A percentile compares a stretch with the other conserved stretches of the same genome.
Conservation (phyloP, 768 basidiomycete genomes). For the Melanogaster broomeanus region DNA sequence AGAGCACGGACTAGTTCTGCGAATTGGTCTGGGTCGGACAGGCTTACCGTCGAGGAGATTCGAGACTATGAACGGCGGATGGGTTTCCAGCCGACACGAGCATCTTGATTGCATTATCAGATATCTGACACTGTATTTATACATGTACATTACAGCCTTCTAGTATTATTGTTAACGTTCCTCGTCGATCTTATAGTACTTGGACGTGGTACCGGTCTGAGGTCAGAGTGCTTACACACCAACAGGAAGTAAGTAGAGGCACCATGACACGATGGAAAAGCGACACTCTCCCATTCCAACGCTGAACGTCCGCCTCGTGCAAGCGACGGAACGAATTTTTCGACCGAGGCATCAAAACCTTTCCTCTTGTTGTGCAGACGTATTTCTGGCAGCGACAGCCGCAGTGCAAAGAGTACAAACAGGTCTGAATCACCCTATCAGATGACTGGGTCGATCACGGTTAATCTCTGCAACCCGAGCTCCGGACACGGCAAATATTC, state of each 20-base stretch:
- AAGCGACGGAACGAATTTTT: conserved; percentile 40
- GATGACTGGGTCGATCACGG: conserved; percentile 18
- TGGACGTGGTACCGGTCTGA: not conserved
- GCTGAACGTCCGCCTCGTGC: conserved; percentile 38
- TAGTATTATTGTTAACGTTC: not conserved
- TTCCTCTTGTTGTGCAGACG: conserved; percentile 24
- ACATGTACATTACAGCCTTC: not conserved
- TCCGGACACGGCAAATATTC: conserved; percentile 2
- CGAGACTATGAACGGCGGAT: conserved; percentile 86
- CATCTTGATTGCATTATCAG: conserved; percentile 21
- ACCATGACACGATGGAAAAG: too few species aligned
- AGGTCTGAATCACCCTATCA: too few species aligned
- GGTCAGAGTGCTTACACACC: not conserved
- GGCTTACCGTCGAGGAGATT: conserved; percentile 82
- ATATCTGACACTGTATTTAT: conserved; percentile 13
- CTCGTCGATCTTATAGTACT: not conserved
- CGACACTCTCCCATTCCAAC: too few species aligned
- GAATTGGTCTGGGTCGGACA: conserved; percentile 94
- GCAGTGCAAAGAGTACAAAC: too few species aligned
- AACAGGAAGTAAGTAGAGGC: too few species aligned
- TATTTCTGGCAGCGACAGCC: too few species aligned
- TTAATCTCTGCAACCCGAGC: conserved; percentile 18
- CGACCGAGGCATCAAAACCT: conserved; percentile 35
- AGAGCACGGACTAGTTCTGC: conserved; percentile 91
- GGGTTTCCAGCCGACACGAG: conserved; percentile 61